Evolutionary conservation across 2,329 filamentous ascomycete genomes (phyloP).

Genomic region (Neurospora crassa): DNA sequence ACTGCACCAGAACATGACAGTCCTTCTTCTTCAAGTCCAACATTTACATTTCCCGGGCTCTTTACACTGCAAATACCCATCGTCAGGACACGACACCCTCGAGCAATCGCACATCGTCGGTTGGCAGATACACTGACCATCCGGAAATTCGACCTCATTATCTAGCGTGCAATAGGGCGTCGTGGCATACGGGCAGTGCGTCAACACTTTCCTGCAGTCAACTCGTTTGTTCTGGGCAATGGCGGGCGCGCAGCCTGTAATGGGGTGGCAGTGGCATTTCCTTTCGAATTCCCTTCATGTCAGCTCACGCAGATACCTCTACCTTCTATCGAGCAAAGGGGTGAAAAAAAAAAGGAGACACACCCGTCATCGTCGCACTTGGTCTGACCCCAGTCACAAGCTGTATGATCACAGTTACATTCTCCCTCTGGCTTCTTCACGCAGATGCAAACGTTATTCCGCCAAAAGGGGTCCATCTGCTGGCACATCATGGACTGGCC

Average conservation of each 20-base stretch:
- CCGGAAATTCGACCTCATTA: not conserved
- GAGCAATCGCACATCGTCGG: not conserved
- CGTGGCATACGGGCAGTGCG: not conserved
- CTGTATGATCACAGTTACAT: not conserved
- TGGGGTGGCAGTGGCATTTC: not conserved
- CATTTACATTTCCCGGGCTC: not conserved
- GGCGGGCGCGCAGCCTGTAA: not conserved
- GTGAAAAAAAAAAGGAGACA: not conserved
- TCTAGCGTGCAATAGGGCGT: not conserved
- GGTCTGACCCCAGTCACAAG: not conserved
- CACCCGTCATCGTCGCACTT: not conserved
- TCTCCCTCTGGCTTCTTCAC: not conserved
- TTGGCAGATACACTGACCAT: not conserved
- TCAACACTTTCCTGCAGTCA: not conserved
- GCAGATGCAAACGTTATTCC: not conserved
- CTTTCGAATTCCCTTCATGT: not conserved
- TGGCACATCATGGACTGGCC: not conserved
- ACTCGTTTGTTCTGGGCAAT: not conserved
- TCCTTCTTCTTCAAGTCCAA: not conserved
- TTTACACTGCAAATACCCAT: not conserved
- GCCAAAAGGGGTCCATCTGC: not conserved
- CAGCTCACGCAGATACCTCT: no score
- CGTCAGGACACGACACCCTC: not conserved
- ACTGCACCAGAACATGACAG: not conserved
- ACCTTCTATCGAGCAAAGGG: no score